phyloP scores from a whole-genome alignment of 1,139 yeast species.

The Hemisphaericaspora xylofermentans region DNA sequence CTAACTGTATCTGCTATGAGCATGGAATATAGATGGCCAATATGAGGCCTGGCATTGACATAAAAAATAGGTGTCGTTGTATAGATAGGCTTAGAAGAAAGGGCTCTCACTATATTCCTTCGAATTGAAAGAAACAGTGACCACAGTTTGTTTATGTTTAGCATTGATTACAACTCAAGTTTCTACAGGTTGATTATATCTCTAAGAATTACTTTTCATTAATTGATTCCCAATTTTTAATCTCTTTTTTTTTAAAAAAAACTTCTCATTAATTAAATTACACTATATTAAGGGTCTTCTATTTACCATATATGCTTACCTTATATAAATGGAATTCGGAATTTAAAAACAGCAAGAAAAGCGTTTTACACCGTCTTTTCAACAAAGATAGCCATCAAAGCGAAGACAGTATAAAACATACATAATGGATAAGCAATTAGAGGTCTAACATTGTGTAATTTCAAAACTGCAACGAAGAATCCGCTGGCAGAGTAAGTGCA shows the following conservation, averaged over 20 bases:
- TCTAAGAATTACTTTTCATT: too few relatives aligned
- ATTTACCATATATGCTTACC: too few relatives aligned
- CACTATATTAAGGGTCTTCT: too few relatives aligned
- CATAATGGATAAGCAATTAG: conserved; percentile 92
- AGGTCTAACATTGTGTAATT: conserved; percentile 80
- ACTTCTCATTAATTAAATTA: too few relatives aligned
- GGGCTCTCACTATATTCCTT: neutral
- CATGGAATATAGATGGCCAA: conserved; percentile 92
- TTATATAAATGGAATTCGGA: too few relatives aligned
- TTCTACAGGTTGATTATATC: too few relatives aligned
- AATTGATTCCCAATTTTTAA: too few relatives aligned
- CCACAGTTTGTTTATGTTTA: neutral
- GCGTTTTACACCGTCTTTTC: conserved; percentile 33
- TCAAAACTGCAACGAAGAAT: conserved; percentile 82
- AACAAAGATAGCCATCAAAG: conserved; percentile 92
- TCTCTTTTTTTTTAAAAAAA: neutral
- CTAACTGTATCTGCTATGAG: conserved; percentile 73
- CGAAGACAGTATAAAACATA: conserved; percentile 90
- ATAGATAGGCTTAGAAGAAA: conserved; percentile 39
- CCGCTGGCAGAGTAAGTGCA: conserved; percentile 95
- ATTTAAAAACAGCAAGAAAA: too few relatives aligned
- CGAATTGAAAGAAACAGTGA: neutral
- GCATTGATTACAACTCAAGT: too few relatives aligned
- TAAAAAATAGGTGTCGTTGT: conserved; percentile 93
- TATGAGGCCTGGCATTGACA: conserved; percentile 92